Base-by-base conservation (phyloP, 768 basidiomycete genomes). In the Tylopilus intermedius region DNA sequence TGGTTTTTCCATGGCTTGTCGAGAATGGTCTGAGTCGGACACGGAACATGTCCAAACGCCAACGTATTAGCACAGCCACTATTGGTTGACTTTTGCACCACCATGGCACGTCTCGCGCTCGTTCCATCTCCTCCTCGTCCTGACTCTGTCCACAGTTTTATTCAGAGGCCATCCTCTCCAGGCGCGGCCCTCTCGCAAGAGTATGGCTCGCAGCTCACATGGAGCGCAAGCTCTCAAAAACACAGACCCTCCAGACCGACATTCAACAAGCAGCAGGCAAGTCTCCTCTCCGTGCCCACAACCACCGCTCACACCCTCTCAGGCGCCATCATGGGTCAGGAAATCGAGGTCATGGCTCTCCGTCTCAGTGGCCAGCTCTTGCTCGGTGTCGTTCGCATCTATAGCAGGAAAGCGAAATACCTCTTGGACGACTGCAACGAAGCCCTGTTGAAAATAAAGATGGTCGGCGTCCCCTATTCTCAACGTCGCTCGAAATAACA, bases 191-290 rank as follows among this genome's bases (percentile, higher is more conserved):
- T 4, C 77, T 99, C 37, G 95, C 93, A 33, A 91, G 87, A 74
- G 93, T 99, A 76, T 99, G 96, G 96, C 86, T 99, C 49, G 94
- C 95, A 39, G 95, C 96, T 2, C 95, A 97, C 78, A 94, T 95
- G 85, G 94, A 97, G 72, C 84, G 92, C 64, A 97, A 97, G 75
- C 84, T 99, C 63, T 93, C 90, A 61, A 99, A 98, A 72, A 84
- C 87, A 26, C 92, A 95, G 69, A 93, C 95, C 1, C 74, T 96
- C 2, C 90, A 94, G 65, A 94, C 94, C 0, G 91, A 96, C 70
- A 96, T 99, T 49, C 92, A 88, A 59, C 84, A 97, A 67, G 89
- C 90, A 50, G 92, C 95, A 60, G 90, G 91, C 86, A 59, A 59
- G 61, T 52, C 33, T 3, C 24, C 9, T 32, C 9, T 7, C 6